A percentile compares a stretch with the other conserved stretches of the same genome.
Conservation (phyloP, 306 rosid species). For the Geum urbanum region DNA sequence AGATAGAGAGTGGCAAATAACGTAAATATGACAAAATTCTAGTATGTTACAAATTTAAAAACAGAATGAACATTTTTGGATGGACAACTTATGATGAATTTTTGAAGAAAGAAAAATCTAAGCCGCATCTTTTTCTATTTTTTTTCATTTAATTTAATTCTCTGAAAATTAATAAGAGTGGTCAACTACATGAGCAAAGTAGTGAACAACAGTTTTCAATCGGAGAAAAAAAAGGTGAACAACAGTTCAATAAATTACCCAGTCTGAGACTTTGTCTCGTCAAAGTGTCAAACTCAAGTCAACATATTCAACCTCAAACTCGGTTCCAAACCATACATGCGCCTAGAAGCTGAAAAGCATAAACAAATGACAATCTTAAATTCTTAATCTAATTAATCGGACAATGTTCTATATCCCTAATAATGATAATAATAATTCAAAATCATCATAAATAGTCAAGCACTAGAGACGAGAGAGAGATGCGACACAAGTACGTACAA, state of each 20-base stretch:
- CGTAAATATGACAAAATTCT: too few species aligned
- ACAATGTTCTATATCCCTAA: background rate
- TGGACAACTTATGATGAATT: too few species aligned
- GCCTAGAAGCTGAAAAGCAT: background rate
- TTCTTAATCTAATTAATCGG: background rate
- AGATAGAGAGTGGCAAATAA: too few species aligned
- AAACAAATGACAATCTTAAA: background rate
- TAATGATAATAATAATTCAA: background rate
- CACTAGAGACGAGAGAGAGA: too few species aligned
- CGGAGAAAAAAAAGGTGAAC: background rate
- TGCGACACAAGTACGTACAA: background rate
- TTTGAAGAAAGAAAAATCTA: too few species aligned
- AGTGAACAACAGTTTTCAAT: too few species aligned
- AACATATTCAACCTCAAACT: background rate
- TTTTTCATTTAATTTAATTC: too few species aligned
- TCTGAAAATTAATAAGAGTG: too few species aligned
- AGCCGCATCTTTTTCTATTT: too few species aligned
- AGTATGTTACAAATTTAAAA: too few species aligned
- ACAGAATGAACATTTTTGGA: too few species aligned
- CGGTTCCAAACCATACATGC: background rate
- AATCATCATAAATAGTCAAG: background rate
- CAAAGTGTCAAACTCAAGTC: background rate
- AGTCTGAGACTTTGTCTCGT: background rate
- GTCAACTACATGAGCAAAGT: too few species aligned
- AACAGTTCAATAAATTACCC: background rate